Evolutionary conservation across 139 green algal species (phyloP).

Genomic region (Haematococcus lacustris): DNA sequence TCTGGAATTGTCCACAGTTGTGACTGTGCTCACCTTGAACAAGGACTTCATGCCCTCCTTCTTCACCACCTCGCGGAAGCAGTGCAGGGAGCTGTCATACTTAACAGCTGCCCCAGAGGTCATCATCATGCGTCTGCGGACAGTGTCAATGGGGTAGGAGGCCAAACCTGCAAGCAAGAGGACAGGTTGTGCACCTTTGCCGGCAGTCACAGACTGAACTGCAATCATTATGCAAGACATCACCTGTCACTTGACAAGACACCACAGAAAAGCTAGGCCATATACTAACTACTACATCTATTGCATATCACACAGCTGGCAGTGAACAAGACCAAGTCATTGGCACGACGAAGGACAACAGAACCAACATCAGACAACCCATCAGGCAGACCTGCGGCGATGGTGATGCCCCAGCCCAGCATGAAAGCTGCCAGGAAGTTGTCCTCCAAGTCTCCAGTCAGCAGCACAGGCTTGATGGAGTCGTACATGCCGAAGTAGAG

Average conservation of each 20-base stretch:
- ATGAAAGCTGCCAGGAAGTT: slow-evolving; percentile 49
- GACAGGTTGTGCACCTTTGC: too few relatives aligned
- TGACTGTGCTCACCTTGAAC: slow-evolving; percentile 92
- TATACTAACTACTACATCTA: too few relatives aligned
- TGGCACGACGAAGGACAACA: too few relatives aligned
- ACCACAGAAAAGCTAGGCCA: too few relatives aligned
- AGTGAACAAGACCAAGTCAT: too few relatives aligned
- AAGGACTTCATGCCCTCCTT: slow-evolving; percentile 91
- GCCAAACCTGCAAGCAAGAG: slow-evolving; percentile 70
- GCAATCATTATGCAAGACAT: too few relatives aligned
- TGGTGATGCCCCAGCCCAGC: slow-evolving; percentile 56
- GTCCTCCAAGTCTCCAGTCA: slow-evolving; percentile 36
- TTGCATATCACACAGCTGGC: too few relatives aligned
- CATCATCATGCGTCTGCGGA: slow-evolving; percentile 98
- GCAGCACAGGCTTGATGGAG: slow-evolving; percentile 84
- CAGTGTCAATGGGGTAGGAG: slow-evolving; percentile 98
- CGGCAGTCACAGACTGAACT: too few relatives aligned
- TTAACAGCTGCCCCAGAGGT: slow-evolving; percentile 82
- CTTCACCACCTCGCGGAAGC: slow-evolving; percentile 82
- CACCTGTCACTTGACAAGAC: too few relatives aligned
- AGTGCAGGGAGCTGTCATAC: slow-evolving; percentile 90
- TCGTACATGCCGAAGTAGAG: slow-evolving; percentile 99
- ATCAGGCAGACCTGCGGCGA: slow-evolving; percentile 47
- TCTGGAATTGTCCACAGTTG: too few relatives aligned
- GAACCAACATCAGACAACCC: too few relatives aligned